A percentile compares a stretch with the other conserved stretches of the same genome.
Evolutionary conservation across 2,329 filamentous ascomycete species (phyloP).

Genomic region (Claviceps cyperi): DNA sequence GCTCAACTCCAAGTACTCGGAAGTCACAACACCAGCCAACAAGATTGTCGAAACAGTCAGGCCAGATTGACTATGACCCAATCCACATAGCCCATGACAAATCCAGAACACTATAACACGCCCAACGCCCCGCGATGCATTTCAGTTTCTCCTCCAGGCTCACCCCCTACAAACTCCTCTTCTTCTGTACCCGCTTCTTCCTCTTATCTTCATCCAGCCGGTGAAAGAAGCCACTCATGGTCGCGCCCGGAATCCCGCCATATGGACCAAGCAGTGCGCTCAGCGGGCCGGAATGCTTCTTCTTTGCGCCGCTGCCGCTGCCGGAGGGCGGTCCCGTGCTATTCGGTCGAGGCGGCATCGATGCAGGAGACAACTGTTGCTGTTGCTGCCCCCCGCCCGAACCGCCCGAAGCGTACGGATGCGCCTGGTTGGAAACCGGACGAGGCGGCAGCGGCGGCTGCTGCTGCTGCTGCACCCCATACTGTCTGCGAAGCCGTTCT

Average conservation of each 20-base stretch:
- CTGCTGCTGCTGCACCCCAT: slow-evolving; percentile 36
- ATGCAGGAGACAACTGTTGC: too few species aligned
- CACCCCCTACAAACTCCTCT: slow-evolving; percentile 28
- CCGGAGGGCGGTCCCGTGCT: slow-evolving; percentile 9
- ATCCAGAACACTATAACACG: neutral
- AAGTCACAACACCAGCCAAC: too few species aligned
- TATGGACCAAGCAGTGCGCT: slow-evolving; percentile 10
- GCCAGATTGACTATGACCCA: too few species aligned
- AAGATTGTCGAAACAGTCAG: too few species aligned
- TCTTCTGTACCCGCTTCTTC: slow-evolving; percentile 29
- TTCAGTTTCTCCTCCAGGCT: neutral
- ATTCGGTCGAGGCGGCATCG: too few species aligned
- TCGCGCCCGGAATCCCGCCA: slow-evolving; percentile 12
- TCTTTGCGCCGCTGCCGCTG: slow-evolving; percentile 5
- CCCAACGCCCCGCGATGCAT: neutral
- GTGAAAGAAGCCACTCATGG: slow-evolving; percentile 29
- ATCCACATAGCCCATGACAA: too few species aligned
- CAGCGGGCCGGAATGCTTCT: slow-evolving; percentile 14
- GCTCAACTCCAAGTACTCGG: too few species aligned
- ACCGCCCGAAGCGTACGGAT: too few species aligned
- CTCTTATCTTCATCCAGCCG: slow-evolving; percentile 23
- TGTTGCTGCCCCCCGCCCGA: too few species aligned
- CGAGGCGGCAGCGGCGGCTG: slow-evolving; percentile 19
- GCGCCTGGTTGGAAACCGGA: too few species aligned
- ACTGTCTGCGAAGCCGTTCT: slow-evolving; percentile 56